Evolutionary conservation across 495 filamentous ascomycete genomes (phyloP), one percentile per base, ranked within the genome.

Genomic region (Polyplosphaeria fusca): DNA sequence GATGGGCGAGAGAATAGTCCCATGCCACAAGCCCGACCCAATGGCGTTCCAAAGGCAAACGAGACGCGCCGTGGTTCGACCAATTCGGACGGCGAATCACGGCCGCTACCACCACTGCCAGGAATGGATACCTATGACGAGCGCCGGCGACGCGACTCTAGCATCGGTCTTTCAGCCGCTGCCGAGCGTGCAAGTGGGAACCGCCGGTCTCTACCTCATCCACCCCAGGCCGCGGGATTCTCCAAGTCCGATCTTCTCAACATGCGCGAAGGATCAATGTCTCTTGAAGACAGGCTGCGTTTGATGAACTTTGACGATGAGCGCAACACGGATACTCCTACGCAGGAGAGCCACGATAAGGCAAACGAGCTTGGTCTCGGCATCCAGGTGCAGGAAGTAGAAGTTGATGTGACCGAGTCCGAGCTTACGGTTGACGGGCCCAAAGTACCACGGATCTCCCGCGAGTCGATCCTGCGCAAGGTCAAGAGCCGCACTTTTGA

Each of bases 391-490:
- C 27, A 63, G 37, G 57, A 39, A 7, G 40, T 43, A 7, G 53
- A 63, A 18, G 20, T 48, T 20, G 59, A 65, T 16, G 61, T 49
- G 37, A 57, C 65, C 19, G 49, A 43, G 43, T 62, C 55, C 18
- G 70, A 63, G 18, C 58, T 62, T n/a, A 47, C 48, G 19, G 12
- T 44, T 11, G 58, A 58, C 18, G 56, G 54, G 22, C 60, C 70
- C 44, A 63, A 54, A 43, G 64, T 48, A 28, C 87, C 88, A 13
- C 86, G 84, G 24, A 92, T 96, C 65, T 96, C 93, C 28, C 81
- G 93, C 19, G 93, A 96, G 66, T 95, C 91, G 0, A 97, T 97
- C 52, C 73, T 96, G 44, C 83, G 89, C 14, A 90, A 90, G 52
- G 84, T 97, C 20, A 90, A 91, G 62, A 85, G 65, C 62, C 73